Base-by-base conservation (phyloP, 2,329 filamentous ascomycete species). In the Hypoxylon sp. region DNA sequence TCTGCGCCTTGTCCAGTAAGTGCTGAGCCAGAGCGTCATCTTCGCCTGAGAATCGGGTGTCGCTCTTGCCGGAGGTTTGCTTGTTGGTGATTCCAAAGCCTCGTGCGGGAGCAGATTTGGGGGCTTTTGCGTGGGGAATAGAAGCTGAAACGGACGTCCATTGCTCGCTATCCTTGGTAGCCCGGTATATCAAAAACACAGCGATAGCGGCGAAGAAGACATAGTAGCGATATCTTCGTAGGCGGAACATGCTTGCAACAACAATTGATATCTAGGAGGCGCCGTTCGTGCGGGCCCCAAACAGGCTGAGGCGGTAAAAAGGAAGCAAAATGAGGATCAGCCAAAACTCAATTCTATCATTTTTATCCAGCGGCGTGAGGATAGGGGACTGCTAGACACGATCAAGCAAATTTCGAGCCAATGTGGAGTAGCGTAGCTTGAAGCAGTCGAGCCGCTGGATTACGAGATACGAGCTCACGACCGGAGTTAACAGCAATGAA, bases 221-320 rank as follows among this genome's bases (percentile, higher is more conserved):
- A 50, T 72, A 74, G 55, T 73, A 73, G 41, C 73, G 72, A 41
- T 73, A 74, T 69, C 70, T 70, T 26, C 73, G 71, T 62, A 74
- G 20, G 54, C 70, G 73, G 24, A 72, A 62, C 73, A 74, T 74
- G 41, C 49, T 63, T 48, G 51, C 49, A 48, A 46, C 56, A 24
- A 20, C 24, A 28, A 37, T 26, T 20, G n/a, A 11, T 53, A 53
- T 57, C 22, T 48, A 52, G 28, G 51, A n/a, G 39, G 34, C 34
- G 56, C 46, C 49, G n/a, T 39, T 61, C 47, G 46, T 26, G 37
- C 20, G 20, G 48, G 10, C 15, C 26, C 30, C 19, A 28, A 44
- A 30, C 26, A 32, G 47, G n/a, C 56, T 20, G 41, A 59, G 56
- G 56, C 30, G 62, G 8, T 22, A 28, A 37, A 56, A 62, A 34